Conservation (phyloP, 148 eudicot genomes). For the Vaccinium vitisidaea region DNA sequence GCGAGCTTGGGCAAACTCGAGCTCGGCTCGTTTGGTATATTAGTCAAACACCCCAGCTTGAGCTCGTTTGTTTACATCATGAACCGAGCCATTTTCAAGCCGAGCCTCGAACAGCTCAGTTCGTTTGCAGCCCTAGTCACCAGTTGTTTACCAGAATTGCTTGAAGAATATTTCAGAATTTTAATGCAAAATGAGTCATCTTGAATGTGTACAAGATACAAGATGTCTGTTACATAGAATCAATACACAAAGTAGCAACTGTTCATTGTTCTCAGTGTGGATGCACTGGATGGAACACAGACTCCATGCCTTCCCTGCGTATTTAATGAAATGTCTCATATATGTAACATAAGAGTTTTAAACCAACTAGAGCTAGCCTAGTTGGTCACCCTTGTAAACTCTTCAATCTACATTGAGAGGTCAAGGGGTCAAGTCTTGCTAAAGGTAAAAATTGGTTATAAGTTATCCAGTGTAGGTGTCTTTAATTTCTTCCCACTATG, state of each 20-base stretch:
- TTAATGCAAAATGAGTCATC: neutral
- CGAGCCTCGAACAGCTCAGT: too few relatives aligned
- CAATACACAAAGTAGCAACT: neutral
- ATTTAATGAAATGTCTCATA: neutral
- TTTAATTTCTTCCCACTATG: neutral
- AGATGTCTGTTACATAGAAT: neutral
- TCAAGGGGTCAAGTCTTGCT: neutral
- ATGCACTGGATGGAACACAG: neutral
- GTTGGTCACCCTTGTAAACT: neutral
- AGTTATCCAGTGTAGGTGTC: neutral
- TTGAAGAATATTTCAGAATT: neutral
- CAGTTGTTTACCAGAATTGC: neutral
- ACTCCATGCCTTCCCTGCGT: neutral
- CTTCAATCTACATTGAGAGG: neutral
- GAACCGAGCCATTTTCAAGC: too few relatives aligned
- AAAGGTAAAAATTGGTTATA: neutral
- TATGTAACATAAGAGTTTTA: neutral
- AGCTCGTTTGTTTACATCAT: too few relatives aligned
- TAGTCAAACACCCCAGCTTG: too few relatives aligned
- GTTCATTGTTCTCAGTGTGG: neutral
- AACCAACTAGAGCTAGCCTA: neutral
- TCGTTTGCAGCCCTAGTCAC: too few relatives aligned
- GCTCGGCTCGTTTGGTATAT: too few relatives aligned
- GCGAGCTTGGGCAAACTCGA: too few relatives aligned
- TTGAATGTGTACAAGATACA: neutral